Evolutionary conservation across 1,139 yeast genomes (phyloP).

Genomic region (Candida gigantensis): DNA sequence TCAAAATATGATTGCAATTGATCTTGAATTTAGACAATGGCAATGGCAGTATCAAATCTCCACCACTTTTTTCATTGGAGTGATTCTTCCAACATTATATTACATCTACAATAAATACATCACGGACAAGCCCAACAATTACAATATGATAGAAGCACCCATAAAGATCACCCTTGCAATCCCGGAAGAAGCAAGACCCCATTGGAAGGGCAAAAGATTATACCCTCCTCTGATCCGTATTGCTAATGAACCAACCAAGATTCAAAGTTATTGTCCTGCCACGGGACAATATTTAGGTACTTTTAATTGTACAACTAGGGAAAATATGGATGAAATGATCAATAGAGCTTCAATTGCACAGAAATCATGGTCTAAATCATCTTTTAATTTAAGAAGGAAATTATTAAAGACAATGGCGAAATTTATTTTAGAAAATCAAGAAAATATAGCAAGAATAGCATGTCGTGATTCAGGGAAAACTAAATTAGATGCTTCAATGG

Average conservation of each 20-base stretch:
- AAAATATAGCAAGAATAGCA: slow-evolving; percentile 83
- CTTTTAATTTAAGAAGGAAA: slow-evolving; percentile 63
- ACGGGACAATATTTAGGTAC: slow-evolving; percentile 87
- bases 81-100: slow-evolving; percentile 40
- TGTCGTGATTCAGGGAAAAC: slow-evolving; percentile 97
- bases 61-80: slow-evolving; percentile 46
- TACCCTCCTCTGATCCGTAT: slow-evolving; percentile 56
- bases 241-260: slow-evolving; percentile 60
- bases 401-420: slow-evolving; percentile 71
- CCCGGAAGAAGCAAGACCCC: slow-evolving; percentile 85
- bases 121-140: slow-evolving; percentile 40
- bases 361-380: slow-evolving; percentile 54
- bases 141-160: slow-evolving; percentile 48
- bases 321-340: slow-evolving; percentile 71
- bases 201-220: slow-evolving; percentile 87
- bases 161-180: slow-evolving; percentile 55
- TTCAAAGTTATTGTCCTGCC: slow-evolving; percentile 93
- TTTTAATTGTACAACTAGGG: slow-evolving; percentile 58
- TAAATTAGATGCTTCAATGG: slow-evolving; percentile 92
- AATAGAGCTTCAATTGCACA: slow-evolving; percentile 61
- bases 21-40: slow-evolving; percentile 42
- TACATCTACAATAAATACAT: slow-evolving; percentile 42
- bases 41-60: slow-evolving; percentile 53
- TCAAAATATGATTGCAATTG: slow-evolving; percentile 43
- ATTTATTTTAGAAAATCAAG: slow-evolving; percentile 79